Evolutionary conservation across 2,329 filamentous ascomycete species (phyloP).

Genomic region (Trichophyton benhamiae): DNA sequence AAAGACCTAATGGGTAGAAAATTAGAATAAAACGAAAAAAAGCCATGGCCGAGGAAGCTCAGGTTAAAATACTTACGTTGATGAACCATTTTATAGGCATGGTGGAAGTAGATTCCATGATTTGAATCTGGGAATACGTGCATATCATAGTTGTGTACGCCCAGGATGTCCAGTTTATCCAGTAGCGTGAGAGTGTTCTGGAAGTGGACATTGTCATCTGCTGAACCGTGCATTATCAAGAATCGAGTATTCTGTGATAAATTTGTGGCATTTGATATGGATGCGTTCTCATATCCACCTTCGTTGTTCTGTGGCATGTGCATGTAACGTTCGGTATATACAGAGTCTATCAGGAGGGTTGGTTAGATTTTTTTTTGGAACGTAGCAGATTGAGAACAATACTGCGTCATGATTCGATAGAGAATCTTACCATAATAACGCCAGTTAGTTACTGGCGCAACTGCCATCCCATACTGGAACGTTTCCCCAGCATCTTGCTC

Average conservation of each 20-base stretch:
- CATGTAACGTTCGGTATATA: conserved; percentile 98
- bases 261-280: conserved; percentile 61
- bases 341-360: conserved; percentile 45
- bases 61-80: conserved; percentile 56
- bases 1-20: conserved; percentile 23
- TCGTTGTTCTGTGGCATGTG: conserved; percentile 75
- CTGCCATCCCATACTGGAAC: conserved; percentile 94
- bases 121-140: conserved; percentile 95
- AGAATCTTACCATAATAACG: conserved; percentile 58
- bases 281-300: conserved; percentile 61
- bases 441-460: conserved; percentile 98
- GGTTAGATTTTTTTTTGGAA: not conserved
- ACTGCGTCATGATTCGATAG: conserved; percentile 17
- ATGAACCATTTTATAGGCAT: conserved; percentile 81
- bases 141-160: conserved; percentile 87
- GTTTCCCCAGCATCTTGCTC: conserved; percentile 81
- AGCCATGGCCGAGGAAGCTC: not conserved
- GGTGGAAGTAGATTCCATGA: conserved; percentile 90
- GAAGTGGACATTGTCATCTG: conserved; percentile 94
- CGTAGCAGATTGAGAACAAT: conserved; percentile 7
- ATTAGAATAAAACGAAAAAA: not conserved
- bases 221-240: conserved; percentile 89
- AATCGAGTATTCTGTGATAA: conserved; percentile 71
- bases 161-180: conserved; percentile 69
- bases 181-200: conserved; percentile 84